A percentile compares a stretch with the other conserved stretches of the same genome.
These are phyloP conservation scores for Colletotrichum somersetense DNA, from an alignment of 2,329 filamentous ascomycete species.

Conservation along the genomic window DNA sequence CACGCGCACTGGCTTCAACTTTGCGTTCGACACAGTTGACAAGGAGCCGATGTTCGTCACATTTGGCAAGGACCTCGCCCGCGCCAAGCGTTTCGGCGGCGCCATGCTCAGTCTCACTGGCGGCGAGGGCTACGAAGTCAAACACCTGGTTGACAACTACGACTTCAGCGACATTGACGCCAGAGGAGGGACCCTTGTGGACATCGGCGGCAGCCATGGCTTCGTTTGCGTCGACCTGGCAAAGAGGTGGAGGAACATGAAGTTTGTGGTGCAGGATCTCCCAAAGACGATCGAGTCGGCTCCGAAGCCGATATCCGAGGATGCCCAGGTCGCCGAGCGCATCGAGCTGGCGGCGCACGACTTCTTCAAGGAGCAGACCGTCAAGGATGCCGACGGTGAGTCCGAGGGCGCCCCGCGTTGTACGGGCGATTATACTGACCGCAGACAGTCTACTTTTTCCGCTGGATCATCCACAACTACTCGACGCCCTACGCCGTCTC, in stretches of 20 bases:
- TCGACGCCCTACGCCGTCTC: conserved; percentile 51
- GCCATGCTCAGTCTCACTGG: conserved; percentile 68
- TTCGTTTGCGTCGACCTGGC: conserved; percentile 69
- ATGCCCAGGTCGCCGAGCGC: conserved; percentile 33
- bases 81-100: conserved; percentile 64
- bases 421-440: neutral
- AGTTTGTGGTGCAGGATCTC: conserved; percentile 52
- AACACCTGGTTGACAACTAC: conserved; percentile 66
- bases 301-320: conserved; percentile 39
- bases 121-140: conserved; percentile 68
- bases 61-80: conserved; percentile 61
- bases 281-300: conserved; percentile 40
- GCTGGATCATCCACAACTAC: conserved; percentile 61
- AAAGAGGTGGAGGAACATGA: conserved; percentile 56
- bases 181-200: conserved; percentile 64
- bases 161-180: conserved; percentile 63
- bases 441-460: conserved; percentile 57
- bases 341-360: conserved; percentile 43
- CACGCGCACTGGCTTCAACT: conserved; percentile 64
- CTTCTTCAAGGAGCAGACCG: conserved; percentile 42
- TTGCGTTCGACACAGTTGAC: conserved; percentile 63
- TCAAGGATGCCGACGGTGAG: conserved; percentile 48
- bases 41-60: conserved; percentile 67
- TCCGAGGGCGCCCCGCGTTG: neutral
- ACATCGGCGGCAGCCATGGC: conserved; percentile 70